A percentile compares a stretch with the other conserved stretches of the same genome.
Conservation (phyloP, 192 early-diverging fungal genomes). For the Coemansia sp. region DNA sequence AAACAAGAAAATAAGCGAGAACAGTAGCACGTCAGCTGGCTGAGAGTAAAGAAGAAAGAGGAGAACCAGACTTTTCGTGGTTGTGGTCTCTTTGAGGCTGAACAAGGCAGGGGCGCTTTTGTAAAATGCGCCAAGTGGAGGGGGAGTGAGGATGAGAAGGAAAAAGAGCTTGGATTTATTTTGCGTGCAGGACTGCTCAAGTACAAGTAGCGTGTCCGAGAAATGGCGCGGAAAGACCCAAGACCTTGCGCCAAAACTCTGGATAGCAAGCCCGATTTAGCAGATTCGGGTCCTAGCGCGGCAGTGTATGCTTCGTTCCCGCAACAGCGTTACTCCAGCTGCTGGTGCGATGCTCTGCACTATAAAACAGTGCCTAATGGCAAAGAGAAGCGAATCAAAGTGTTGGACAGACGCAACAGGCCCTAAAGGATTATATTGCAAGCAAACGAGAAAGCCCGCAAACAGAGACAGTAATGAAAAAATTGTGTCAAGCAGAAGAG, state of each 20-base stretch:
- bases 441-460: not conserved
- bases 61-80: slow-evolving; percentile 4
- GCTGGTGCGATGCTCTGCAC: too few relatives aligned
- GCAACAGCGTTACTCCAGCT: too few relatives aligned
- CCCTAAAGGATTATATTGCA: not conserved
- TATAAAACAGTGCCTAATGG: too few relatives aligned
- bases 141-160: not conserved
- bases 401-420: too few relatives aligned
- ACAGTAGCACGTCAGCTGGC: not conserved
- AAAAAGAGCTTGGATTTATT: slow-evolving; percentile 3
- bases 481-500: not conserved
- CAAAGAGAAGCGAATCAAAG: too few relatives aligned
- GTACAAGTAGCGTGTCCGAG: not conserved
- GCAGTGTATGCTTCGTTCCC: not conserved
- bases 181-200: not conserved
- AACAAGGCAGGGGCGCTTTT: not conserved
- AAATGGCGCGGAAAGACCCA: slow-evolving; percentile 4
- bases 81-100: slow-evolving; percentile 11
- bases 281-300: not conserved
- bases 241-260: not conserved
- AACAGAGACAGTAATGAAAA: not conserved
- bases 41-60: slow-evolving; percentile 1
- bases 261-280: not conserved
- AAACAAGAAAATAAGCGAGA: slow-evolving; percentile 22
- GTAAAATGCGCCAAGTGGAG: not conserved